Percentiles rank a stretch among this genome's conserved stretches.
These are phyloP conservation scores for Blastomyces gilchristii DNA, from an alignment of 2,329 filamentous ascomycete genomes.

Conservation along the genomic window DNA sequence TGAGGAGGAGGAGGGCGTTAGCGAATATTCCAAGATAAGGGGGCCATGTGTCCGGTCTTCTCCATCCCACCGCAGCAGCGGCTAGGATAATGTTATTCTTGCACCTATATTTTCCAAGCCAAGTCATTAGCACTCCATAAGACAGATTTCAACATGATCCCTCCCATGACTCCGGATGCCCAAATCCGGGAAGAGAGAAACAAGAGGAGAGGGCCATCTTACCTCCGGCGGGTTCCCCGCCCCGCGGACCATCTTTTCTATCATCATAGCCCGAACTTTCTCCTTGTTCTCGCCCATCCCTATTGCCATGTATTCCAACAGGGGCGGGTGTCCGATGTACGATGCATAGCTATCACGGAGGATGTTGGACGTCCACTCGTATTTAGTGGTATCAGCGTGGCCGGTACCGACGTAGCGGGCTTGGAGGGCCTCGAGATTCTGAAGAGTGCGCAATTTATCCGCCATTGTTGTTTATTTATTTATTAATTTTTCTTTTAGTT, in stretches of 20 bases:
- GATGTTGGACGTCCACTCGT: slow-evolving; percentile 96
- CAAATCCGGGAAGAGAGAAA: not conserved
- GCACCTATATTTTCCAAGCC: slow-evolving; percentile 7
- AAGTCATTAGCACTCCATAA: not conserved
- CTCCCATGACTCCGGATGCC: not conserved
- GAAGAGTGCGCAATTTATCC: slow-evolving; percentile 93
- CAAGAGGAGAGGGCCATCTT: slow-evolving; percentile 10
- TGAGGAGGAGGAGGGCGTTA: not conserved
- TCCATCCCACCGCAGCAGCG: not conserved
- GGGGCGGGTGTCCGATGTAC: slow-evolving; percentile 78
- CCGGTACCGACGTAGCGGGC: slow-evolving; percentile 93
- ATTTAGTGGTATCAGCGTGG: slow-evolving; percentile 90
- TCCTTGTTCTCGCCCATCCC: slow-evolving; percentile 77
- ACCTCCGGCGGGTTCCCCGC: slow-evolving; percentile 57
- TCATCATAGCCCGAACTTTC: slow-evolving; percentile 67
- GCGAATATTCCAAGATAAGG: not conserved
- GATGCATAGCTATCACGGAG: slow-evolving; percentile 84
- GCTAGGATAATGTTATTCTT: slow-evolving; percentile 11
- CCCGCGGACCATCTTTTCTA: slow-evolving; percentile 62
- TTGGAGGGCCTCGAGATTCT: slow-evolving; percentile 95
- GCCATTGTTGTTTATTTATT: slow-evolving; percentile 48
- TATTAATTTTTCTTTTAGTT: not conserved
- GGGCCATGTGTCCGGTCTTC: not conserved
- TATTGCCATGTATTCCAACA: slow-evolving; percentile 80
- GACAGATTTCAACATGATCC: not conserved